Conservation (phyloP, 257 asterid genomes). For the Solanum etuberosum region DNA sequence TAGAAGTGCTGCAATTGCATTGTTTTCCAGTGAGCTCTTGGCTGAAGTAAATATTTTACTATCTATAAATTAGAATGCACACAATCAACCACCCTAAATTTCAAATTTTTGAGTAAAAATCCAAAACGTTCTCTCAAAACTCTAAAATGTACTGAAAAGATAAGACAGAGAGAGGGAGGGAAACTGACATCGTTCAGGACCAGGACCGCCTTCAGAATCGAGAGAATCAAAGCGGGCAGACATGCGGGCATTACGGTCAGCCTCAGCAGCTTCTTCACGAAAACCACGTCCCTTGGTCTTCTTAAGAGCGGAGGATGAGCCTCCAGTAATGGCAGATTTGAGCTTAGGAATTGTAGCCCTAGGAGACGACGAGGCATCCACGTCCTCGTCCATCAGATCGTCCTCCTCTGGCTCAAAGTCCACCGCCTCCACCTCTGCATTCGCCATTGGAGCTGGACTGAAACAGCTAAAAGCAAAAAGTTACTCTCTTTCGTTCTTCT, state of each 20-base stretch:
- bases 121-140: not conserved
- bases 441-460: constrained; percentile 46
- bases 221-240: constrained; percentile 80
- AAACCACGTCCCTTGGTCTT: constrained; percentile 96
- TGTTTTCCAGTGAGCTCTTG: not conserved
- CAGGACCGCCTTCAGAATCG: constrained; percentile 84
- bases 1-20: not conserved
- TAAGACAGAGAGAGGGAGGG: not conserved
- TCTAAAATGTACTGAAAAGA: not conserved
- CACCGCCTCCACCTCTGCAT: constrained; percentile 65
- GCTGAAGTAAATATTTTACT: not conserved
- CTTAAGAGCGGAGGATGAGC: constrained; percentile 55
- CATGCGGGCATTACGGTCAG: constrained; percentile 84
- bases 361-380: constrained; percentile 33
- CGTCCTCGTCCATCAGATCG: constrained; percentile 91
- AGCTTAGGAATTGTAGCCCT: constrained; percentile 54
- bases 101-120: not conserved
- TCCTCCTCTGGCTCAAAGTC: constrained; percentile 96
- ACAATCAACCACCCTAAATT: not conserved
- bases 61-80: not conserved
- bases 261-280: constrained; percentile 73
- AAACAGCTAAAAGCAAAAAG: not conserved
- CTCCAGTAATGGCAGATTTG: constrained; percentile 83
- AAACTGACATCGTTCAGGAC: constrained; percentile 84
- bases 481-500: not conserved